These are phyloP conservation scores for Adansonia grandidieri DNA, from an alignment of 441 rosid species.

Conservation along the genomic window DNA sequence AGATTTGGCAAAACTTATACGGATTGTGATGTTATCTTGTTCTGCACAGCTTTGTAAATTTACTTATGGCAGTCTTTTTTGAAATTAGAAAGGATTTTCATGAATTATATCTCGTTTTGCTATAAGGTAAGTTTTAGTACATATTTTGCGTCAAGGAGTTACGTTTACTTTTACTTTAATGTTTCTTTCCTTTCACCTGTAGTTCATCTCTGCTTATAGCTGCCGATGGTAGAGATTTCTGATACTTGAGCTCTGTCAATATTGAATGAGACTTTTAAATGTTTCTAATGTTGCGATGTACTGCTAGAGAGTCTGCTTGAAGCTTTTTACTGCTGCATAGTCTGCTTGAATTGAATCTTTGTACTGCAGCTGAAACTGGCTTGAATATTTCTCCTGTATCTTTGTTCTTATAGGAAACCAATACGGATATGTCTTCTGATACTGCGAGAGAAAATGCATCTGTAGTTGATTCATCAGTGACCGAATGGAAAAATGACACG, in stretches of 20 bases:
- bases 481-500: constrained; percentile 78
- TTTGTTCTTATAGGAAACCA: constrained; percentile 36
- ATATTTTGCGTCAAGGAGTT: neutral
- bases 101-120: neutral
- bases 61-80: neutral
- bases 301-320: too few relatives aligned
- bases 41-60: neutral
- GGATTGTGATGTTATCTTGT: neutral
- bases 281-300: too few relatives aligned
- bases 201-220: neutral
- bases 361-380: neutral
- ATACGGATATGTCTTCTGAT: constrained; percentile 77
- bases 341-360: neutral
- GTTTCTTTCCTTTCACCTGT: neutral
- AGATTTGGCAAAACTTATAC: too few relatives aligned
- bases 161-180: neutral
- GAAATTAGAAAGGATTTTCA: neutral
- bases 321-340: too few relatives aligned
- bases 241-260: neutral
- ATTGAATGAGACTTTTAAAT: neutral
- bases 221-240: constrained; percentile 3
- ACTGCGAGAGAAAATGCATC: constrained; percentile 84
- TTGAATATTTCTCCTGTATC: neutral
- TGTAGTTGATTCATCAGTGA: constrained; percentile 83
- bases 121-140: neutral